phyloP scores from a whole-genome alignment of 176 grass and related monocot species.

The Pontederia crassipes region DNA sequence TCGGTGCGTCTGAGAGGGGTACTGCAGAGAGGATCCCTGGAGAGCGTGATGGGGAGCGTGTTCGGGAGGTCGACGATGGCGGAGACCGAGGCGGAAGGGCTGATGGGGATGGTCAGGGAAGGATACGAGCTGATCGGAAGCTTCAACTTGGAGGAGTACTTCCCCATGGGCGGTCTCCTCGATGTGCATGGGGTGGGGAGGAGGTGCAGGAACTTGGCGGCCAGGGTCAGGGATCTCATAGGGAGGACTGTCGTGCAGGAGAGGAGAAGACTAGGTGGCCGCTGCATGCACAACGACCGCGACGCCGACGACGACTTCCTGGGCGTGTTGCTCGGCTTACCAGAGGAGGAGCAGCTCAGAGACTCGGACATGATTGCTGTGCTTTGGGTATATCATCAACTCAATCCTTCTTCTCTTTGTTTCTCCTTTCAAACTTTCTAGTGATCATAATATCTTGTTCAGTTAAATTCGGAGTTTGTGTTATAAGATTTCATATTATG shows the following conservation, averaged over 20 bases:
- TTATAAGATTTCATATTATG: too few relatives aligned
- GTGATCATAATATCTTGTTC: too few relatives aligned
- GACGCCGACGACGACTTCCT: conserved; percentile 17
- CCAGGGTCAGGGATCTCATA: conserved; percentile 24
- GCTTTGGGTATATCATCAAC: conserved; percentile 25
- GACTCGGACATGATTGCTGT: conserved; percentile 29
- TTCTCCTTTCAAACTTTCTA: neutral
- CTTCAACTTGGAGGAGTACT: conserved; percentile 35
- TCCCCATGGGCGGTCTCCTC: conserved; percentile 11
- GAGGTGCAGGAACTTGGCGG: conserved; percentile 12
- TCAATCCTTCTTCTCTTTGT: neutral
- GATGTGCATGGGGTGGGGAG: conserved; percentile 23
- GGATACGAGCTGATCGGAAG: conserved; percentile 29
- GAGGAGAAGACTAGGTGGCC: conserved; percentile 5
- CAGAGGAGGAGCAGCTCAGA: conserved; percentile 21
- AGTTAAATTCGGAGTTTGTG: too few relatives aligned
- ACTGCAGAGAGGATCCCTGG: conserved; percentile 23
- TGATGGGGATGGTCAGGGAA: conserved; percentile 30
- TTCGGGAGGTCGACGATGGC: conserved; percentile 10
- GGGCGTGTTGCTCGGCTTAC: conserved; percentile 24
- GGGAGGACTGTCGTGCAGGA: conserved; percentile 24
- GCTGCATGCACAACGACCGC: neutral
- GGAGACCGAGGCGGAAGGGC: neutral
- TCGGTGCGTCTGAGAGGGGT: conserved; percentile 20
- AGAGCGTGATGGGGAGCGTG: conserved; percentile 30